Base-by-base conservation (phyloP, 192 early-diverging fungal species). In the Coemansia guatemalensis region DNA sequence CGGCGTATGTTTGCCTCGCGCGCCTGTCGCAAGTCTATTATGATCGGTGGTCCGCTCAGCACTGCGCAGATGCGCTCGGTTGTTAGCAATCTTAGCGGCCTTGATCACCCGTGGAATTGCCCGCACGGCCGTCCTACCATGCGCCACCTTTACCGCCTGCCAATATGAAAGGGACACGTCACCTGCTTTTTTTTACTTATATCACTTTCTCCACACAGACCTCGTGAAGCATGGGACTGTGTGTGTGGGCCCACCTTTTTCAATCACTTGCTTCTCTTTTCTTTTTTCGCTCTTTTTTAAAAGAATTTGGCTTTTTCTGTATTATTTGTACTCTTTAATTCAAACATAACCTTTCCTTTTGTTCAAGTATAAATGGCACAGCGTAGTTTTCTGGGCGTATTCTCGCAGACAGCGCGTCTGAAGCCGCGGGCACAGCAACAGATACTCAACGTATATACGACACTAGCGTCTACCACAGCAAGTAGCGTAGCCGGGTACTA, bases 91-190 rank as follows among this genome's bases (percentile, higher is more conserved):
- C 87, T 99, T 85, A 86, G 89, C 30, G 82, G 84, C 22, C 90
- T 97, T 74, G 85, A 95, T 35, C 95, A 96, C 63, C 97, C 97
- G 11, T 99, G 97, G 93, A 97, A 99, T 69, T 97, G 95, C 65
- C 97, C 97, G 20, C 97, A 99, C 68, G 97, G 97, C 2, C 70
- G 97, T 5, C 97, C 97, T 0, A 96, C 95, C 1, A 93, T 98
- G 87, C 83, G 97, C 50, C 93, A 96, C 70, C 65, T 99, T 14
- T 64, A 85, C 33, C 81, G 88, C 25, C 53, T 89, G 27, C 58
- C 58, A 4, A 3, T 8, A n/a, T 71, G 12, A 58, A 48, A 8
- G 30, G 17, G 53, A 20, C 33, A 59, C 33, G 33, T 59, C 41
- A 59, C 27, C 7, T 49, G 48, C 22, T 48, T 14, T 3, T 48